Base-by-base conservation (phyloP, 768 basidiomycete genomes). In the Mycena floridula region DNA sequence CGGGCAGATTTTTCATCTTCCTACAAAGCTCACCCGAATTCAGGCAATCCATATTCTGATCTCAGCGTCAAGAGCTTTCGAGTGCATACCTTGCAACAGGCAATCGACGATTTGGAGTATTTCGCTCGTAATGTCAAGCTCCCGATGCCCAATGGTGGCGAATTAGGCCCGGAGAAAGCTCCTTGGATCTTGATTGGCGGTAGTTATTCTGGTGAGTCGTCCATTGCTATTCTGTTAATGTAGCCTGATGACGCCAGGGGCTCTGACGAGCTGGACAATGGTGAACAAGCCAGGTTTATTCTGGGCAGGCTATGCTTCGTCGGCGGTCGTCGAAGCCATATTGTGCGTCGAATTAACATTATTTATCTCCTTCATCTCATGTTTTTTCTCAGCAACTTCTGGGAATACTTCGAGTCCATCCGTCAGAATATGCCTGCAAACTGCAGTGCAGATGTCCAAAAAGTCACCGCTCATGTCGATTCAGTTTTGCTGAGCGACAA, bases 351-450 rank as follows among this genome's bases (percentile, higher is more conserved):
- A 60, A 23, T 60, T 65, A 43, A 66, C n/a, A n/a, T 61, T n/a
- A 9, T n/a, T 30, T 9, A 30, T n/a, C 28, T 30, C 28, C n/a
- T 30, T 30, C n/a, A 30, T 9, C 28, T 9, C 28, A n/a, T 30
- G 9, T 9, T 9, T 30, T 30, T n/a, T 9, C 9, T n/a, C n/a
- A 30, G 28, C 28, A n/a, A 30, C 28, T 30, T 30, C 53, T 71
- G 67, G 67, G 64, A 43, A 11, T 76, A 74, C 50, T 75, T 71
- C 55, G 71, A 72, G 40, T 72, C 72, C 12, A 73, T 74, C 40
- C 64, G 61, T 7, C 63, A 69, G 47, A 59, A 62, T 50, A 75
- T 73, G 69, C 67, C 74, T 25, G 22, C 7, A 54, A 77, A 76
- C 53, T 76, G 74, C 58, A 72, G 70, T 13, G 63, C 69, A 0